phyloP scores from a whole-genome alignment of 129 eudicot genomes.

The Flaveria ramosissima region DNA sequence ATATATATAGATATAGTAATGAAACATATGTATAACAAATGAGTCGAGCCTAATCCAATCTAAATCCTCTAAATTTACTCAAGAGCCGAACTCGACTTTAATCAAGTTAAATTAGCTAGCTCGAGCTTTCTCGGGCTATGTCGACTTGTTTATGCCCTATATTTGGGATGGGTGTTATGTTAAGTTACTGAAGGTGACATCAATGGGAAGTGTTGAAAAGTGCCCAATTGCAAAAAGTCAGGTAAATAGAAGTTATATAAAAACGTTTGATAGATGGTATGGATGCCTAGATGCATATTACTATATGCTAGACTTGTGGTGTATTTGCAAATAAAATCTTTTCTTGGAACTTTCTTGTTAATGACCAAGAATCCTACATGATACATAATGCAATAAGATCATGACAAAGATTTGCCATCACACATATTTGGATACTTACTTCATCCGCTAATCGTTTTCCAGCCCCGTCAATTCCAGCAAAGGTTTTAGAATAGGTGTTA shows the following conservation, averaged over 20 bases:
- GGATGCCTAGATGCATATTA: neutral
- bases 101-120: neutral
- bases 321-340: neutral
- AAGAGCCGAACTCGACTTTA: neutral
- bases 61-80: neutral
- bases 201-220: neutral
- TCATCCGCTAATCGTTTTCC: slow-evolving; percentile 95
- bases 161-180: neutral
- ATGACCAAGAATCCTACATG: slow-evolving; percentile 4
- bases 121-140: neutral
- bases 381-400: slow-evolving; percentile 16
- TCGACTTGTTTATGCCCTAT: neutral
- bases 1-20: too few species aligned
- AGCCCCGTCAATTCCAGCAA: slow-evolving; percentile 90
- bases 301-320: neutral
- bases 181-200: neutral
- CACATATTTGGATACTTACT: slow-evolving; percentile 52
- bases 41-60: neutral
- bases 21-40: neutral
- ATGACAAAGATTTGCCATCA: slow-evolving; percentile 4
- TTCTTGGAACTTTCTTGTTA: neutral
- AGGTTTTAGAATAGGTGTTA: slow-evolving; percentile 79
- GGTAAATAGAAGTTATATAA: neutral
- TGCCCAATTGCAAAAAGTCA: neutral
- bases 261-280: neutral